Evolutionary conservation across 306 rosid genomes (phyloP), one percentile per base, ranked within the genome.

Genomic region (Abrus pulchellus): DNA sequence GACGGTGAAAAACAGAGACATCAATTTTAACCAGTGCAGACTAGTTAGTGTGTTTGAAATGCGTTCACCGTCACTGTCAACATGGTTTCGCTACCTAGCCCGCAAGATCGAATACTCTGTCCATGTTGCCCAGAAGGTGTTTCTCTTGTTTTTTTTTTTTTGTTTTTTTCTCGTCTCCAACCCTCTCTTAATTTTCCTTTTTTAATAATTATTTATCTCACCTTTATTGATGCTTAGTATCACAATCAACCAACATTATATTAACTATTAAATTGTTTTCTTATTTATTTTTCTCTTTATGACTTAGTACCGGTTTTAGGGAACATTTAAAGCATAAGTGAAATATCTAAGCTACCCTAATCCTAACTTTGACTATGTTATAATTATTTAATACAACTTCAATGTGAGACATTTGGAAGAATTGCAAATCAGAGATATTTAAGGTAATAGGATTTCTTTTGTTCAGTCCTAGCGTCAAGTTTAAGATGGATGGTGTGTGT

Each of bases 11-110:
- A 20, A 20, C 20, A 20, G 20, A 20, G 20, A 20, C 20, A 20
- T 20, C 20, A 20, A 20, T 20, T 20, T 20, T 0, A 20, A 20
- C 20, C 20, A 20, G 20, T 20, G 20, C 20, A 20, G 20, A 20
- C 20, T 20, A 20, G 20, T 20, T 20, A 20, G 20, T 20, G 20
- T 20, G 20, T 20, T 20, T 20, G 20, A 0, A 20, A 20, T 20
- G 20, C 20, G 20, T 20, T 20, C 20, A 20, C 20, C 20, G 20
- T 88, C 95, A 8, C 75, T 72, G 0, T 57, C 85, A 1, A 87
- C 96, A 59, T 89, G 89, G 92, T 57, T 61, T 54, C 94, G 98
- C 6, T 92, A 92, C 88, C 0, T 85, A 52, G 74, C 67, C 6
- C 81, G 76, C 90, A 90, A 79, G 86, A 40, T 88, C 45, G 91